Base-by-base conservation (phyloP, 2,329 filamentous ascomycete species). In the Aschersonia sp. region DNA sequence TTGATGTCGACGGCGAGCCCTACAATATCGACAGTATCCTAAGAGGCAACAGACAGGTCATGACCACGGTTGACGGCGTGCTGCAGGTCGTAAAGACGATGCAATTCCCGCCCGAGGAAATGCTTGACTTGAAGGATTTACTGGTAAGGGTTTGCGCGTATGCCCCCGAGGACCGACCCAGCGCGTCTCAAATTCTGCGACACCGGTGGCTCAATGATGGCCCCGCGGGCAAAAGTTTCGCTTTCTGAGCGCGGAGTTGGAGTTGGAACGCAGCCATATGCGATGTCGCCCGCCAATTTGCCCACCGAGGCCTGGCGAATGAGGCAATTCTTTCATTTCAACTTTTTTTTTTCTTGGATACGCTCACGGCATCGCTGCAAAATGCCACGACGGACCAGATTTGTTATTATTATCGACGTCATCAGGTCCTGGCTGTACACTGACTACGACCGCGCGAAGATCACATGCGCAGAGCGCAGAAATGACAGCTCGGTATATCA, bases 41-140 rank as follows among this genome's bases (percentile, higher is more conserved):
- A 30, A 14, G 45, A 9, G 48, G 42, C 5, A 42, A 44, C 29
- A 43, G n/a, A 5, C 43, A 42, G 22, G n/a, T n/a, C 37, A 49
- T 49, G 39, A 39, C 33, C 29, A 49, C 45, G 4, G 45, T 47
- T 11, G 45, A 49, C 12, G 48, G 45, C 29, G 50, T 49, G 2
- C 32, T 48, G 43, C 39, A 46, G 43, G 31, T 47, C 11, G 47
- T 37, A 5, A 47, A 49, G 9, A 49, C 30, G 46, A 49, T 55
- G 46, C 45, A 22, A 12, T 47, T 47, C 9, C 37, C 32, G 53
- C 53, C 51, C 0, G 29, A 33, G 6, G 60, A 62, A 41, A 54
- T 55, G 11, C 46, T 47, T 11, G 12, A 56, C 6, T 49, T 63
- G 35, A 53, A 55, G 6, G 55, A 61, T 44, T 45, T 62, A 2